Evolutionary conservation across 257 asterid genomes (phyloP), one percentile per base, ranked within the genome.

Genomic region (Przewalskia tangutica): DNA sequence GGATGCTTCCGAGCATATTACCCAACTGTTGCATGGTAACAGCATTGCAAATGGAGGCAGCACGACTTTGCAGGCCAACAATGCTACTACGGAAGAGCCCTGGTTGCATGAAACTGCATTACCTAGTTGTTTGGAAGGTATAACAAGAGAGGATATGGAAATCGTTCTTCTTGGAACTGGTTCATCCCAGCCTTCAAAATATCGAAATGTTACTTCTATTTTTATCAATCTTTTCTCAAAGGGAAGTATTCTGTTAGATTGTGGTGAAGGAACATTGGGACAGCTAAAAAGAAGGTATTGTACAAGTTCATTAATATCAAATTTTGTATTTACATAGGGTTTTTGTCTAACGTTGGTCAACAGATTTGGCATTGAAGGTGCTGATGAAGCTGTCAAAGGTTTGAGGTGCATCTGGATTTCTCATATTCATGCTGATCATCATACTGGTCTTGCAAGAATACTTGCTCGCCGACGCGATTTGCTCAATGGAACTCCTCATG

Each of bases 401-500:
- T 85, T 96, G 82, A 91, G 84, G 86, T 96, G 95, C 54, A 91
- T 96, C 56, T 96, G 98, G 99, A 94, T 96, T 81, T 96, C 99
- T 48, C 99, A 96, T 85, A 96, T 96, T 75, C 99, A 96, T 34
- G 99, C 98, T 8, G 98, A 96, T 88, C 99, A 96, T 81, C 99
- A 96, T 78, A 91, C 98, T 0, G 98, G 99, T 46, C 95, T 96
- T 9, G 99, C 98, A 23, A 88, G 99, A 90, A 92, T 96, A 85
- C 97, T 96, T 48, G 89, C 99, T 46, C 93, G 88, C 8, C 86
- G 98, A 64, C 92, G 93, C 2, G 89, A 93, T 63, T 86, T 96
- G 83, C 81, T 96, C 84, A 86, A 86, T 62, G 95, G 86, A 48
- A 79, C 77, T 17, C 91, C 93, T 0, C 98, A 96, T 40, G 97